Evolutionary conservation across 2,329 filamentous ascomycete genomes (phyloP).

Genomic region (Fusarium pseudonygamai): DNA sequence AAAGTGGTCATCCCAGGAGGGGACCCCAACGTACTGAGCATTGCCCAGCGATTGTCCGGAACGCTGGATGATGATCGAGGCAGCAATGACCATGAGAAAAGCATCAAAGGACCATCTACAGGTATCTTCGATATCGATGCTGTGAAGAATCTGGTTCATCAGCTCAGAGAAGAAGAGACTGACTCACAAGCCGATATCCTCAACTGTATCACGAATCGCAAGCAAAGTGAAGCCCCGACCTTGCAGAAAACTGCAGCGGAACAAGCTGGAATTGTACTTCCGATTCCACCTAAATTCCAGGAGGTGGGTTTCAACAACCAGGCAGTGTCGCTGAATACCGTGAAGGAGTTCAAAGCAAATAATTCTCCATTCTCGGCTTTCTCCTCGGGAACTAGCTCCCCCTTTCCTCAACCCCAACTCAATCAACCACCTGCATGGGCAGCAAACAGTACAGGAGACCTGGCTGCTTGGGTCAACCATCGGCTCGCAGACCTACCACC

Average conservation of each 20-base stretch:
- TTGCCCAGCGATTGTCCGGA: slow-evolving; percentile 34
- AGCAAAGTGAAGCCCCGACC: not conserved
- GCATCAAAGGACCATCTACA: slow-evolving; percentile 18
- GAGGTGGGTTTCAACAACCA: slow-evolving; percentile 10
- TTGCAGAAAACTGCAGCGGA: slow-evolving; percentile 15
- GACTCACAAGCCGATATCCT: not conserved
- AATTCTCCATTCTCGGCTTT: slow-evolving; percentile 14
- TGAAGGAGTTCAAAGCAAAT: not conserved
- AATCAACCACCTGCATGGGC: slow-evolving; percentile 17
- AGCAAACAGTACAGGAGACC: not conserved
- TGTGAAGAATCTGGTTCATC: slow-evolving; percentile 7
- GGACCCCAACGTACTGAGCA: slow-evolving; percentile 12
- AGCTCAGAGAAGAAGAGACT: not conserved
- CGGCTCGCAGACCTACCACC: not conserved
- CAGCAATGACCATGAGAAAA: not conserved
- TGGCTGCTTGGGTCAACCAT: slow-evolving; percentile 16
- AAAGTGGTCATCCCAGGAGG: slow-evolving; percentile 30
- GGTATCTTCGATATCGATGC: slow-evolving; percentile 19
- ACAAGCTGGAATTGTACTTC: slow-evolving; percentile 4
- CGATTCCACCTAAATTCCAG: slow-evolving; percentile 23
- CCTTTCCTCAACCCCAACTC: slow-evolving; percentile 10
- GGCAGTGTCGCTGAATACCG: slow-evolving; percentile 3
- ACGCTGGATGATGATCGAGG: slow-evolving; percentile 26
- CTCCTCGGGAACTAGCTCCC: not conserved
- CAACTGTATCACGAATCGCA: not conserved